Percentiles rank a stretch among this genome's conserved stretches.
These are phyloP conservation scores for Viridothelium virens DNA, from an alignment of 495 filamentous ascomycete species.

Conservation along the genomic window DNA sequence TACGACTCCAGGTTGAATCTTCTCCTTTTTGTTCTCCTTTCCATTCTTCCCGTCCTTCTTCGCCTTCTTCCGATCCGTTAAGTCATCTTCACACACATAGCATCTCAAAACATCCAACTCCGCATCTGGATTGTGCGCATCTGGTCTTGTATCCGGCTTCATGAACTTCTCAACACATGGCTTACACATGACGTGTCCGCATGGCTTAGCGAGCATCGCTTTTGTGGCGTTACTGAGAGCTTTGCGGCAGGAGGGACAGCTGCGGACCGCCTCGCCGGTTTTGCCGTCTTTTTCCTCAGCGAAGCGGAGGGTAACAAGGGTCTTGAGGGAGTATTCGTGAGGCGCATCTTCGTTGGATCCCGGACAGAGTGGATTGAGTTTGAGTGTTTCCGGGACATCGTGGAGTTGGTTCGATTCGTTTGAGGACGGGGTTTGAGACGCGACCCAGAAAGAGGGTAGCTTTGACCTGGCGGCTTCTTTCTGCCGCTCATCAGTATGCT, in stretches of 20 bases:
- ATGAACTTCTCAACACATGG: conserved; percentile 87
- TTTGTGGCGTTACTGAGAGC: conserved; percentile 72
- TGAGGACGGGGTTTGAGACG: conserved; percentile 65
- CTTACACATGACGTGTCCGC: conserved; percentile 87
- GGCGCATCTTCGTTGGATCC: conserved; percentile 59
- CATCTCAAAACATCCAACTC: conserved; percentile 51
- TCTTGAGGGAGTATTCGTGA: conserved; percentile 76
- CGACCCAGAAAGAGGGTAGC: conserved; percentile 93
- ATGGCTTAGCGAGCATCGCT: conserved; percentile 82
- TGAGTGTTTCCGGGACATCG: conserved; percentile 40
- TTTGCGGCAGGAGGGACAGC: conserved; percentile 88
- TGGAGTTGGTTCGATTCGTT: conserved; percentile 44
- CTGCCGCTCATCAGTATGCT: background rate
- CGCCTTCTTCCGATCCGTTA: conserved; percentile 42
- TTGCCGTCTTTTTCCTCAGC: conserved; percentile 59
- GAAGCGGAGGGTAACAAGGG: conserved; percentile 71
- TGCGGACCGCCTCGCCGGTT: conserved; percentile 44
- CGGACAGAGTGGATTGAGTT: conserved; percentile 67
- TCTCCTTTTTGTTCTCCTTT: conserved; percentile 45
- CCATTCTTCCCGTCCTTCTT: conserved; percentile 29
- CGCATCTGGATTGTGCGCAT: conserved; percentile 53
- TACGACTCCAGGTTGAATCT: conserved; percentile 66
- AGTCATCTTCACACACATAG: conserved; percentile 80
- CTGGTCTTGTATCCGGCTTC: conserved; percentile 49
- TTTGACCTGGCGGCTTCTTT: conserved; percentile 49